Evolutionary conservation across 192 early-diverging fungal genomes (phyloP).

Genomic region (Podochytrium sp.): DNA sequence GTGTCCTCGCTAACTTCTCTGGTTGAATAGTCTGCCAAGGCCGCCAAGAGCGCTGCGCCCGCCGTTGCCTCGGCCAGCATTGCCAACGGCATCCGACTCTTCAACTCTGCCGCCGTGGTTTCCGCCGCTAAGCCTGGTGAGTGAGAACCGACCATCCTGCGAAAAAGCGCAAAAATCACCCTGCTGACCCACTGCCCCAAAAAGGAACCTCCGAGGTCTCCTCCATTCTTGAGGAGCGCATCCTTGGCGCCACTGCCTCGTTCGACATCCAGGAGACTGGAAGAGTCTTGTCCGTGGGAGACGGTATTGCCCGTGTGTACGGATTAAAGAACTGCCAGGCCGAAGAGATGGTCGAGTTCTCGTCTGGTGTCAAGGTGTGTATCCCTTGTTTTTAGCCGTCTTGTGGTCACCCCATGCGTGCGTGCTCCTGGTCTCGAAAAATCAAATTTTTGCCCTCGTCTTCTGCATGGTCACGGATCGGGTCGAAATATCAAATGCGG

Average conservation of each 20-base stretch:
- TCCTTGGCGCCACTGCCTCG: slow-evolving; percentile 80
- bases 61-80: slow-evolving; percentile 14
- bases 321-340: slow-evolving; percentile 98
- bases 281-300: slow-evolving; percentile 98
- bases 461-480: no score
- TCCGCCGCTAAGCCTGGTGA: slow-evolving; percentile 29
- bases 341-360: slow-evolving; percentile 99
- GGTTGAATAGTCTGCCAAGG: not conserved
- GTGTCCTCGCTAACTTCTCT: not conserved
- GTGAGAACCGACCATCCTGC: no score
- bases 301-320: slow-evolving; percentile 99
- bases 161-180: slow-evolving; percentile 3
- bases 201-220: slow-evolving; percentile 88
- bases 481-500: no score
- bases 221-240: slow-evolving; percentile 97
- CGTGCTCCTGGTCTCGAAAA: not conserved
- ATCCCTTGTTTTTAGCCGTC: not conserved
- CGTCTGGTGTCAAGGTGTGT: slow-evolving; percentile 91
- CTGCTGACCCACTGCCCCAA: not conserved
- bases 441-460: not conserved
- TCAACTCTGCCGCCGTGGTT: slow-evolving; percentile 29
- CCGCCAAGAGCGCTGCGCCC: slow-evolving; percentile 12
- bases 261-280: slow-evolving; percentile 97
- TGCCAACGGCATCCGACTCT: slow-evolving; percentile 24
- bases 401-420: not conserved